These are phyloP conservation scores for Cicer cuneatum DNA, from an alignment of 306 rosid species.

Conservation along the genomic window DNA sequence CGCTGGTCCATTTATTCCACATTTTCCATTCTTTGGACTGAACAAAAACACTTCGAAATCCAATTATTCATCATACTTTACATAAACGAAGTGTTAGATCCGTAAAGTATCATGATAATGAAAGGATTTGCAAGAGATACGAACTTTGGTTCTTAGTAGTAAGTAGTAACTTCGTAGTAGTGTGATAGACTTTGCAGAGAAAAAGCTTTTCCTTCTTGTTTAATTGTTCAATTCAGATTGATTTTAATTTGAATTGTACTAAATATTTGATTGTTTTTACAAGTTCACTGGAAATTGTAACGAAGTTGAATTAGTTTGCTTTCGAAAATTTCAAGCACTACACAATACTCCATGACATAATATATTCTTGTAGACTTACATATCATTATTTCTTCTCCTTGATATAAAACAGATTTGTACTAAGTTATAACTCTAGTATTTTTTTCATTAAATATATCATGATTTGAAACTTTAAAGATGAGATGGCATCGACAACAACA, in stretches of 20 bases:
- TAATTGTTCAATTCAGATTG: neutral
- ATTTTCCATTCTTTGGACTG: neutral
- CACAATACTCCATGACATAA: too few species aligned
- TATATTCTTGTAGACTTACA: too few species aligned
- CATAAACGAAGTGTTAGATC: neutral
- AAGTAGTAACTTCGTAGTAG: too few species aligned
- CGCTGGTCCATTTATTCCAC: neutral
- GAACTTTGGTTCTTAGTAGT: neutral
- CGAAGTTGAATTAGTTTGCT: too few species aligned
- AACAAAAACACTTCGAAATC: neutral
- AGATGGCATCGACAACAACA: neutral
- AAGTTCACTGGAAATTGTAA: too few species aligned
- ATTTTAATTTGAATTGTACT: neutral
- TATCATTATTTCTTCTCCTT: neutral
- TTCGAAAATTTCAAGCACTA: too few species aligned
- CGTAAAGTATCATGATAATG: neutral
- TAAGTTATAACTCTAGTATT: neutral
- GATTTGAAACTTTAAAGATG: slow-evolving; percentile 2
- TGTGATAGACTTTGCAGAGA: neutral
- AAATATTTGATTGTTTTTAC: neutral
- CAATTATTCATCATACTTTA: neutral
- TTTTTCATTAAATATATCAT: slow-evolving; percentile 1
- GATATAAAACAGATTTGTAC: neutral
- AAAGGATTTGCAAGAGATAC: too few species aligned
- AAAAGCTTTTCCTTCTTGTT: neutral